These are phyloP conservation scores for Cystobasidiaceae sp. DNA, from an alignment of 1,284 basidiomycete genomes.

Conservation along the genomic window DNA sequence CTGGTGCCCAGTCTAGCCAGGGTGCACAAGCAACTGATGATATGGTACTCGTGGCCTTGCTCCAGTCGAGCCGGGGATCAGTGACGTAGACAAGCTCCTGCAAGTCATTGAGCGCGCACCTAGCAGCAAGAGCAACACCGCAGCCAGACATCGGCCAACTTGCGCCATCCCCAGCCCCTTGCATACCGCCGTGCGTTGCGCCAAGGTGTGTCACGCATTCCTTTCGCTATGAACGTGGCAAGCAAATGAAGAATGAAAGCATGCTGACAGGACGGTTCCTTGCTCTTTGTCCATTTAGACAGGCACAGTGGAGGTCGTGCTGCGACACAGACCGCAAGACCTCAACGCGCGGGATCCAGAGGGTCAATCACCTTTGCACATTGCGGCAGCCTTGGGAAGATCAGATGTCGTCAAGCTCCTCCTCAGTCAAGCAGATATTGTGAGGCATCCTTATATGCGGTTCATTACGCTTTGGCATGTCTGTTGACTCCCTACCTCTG, in stretches of 20 bases:
- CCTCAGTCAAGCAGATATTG: conserved; percentile 39
- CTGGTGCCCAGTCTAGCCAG: not conserved
- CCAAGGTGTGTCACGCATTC: conserved; percentile 36
- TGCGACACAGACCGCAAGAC: conserved; percentile 34
- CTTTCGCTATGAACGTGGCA: not conserved
- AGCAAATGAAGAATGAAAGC: too few species aligned
- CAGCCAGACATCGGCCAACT: not conserved
- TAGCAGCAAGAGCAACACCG: not conserved
- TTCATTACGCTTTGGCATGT: conserved; percentile 18
- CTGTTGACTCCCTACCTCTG: too few species aligned
- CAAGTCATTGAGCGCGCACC: conserved; percentile 2
- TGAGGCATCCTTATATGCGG: not conserved
- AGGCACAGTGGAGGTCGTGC: conserved; percentile 42
- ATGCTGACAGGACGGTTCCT: too few species aligned
- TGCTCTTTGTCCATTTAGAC: conserved; percentile 32
- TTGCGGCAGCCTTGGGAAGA: conserved; percentile 75
- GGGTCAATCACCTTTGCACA: conserved; percentile 76
- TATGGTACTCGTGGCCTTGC: too few species aligned
- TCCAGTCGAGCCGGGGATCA: conserved; percentile 16
- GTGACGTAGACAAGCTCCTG: not conserved
- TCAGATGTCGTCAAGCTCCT: conserved; percentile 59
- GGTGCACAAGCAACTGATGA: not conserved
- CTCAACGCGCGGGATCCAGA: conserved; percentile 42
- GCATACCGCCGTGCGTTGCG: conserved; percentile 41
- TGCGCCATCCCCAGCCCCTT: conserved; percentile 34